phyloP scores from a whole-genome alignment of 2,329 filamentous ascomycete species.

The Xylariaceae sp. region DNA sequence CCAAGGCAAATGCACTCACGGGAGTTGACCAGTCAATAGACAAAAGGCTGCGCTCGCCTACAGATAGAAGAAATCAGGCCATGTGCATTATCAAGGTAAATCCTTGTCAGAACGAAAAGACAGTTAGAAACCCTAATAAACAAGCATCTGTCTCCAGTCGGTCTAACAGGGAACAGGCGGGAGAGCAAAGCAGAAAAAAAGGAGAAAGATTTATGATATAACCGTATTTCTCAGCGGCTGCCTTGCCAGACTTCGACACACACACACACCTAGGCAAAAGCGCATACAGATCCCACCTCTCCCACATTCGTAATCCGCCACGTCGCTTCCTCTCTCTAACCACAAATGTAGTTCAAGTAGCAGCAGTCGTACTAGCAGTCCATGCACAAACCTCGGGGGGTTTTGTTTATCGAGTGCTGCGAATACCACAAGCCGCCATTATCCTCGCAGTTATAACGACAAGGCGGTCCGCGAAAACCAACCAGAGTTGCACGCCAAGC shows the following conservation, averaged over 20 bases:
- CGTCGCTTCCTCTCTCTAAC: constrained; percentile 18
- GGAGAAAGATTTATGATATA: constrained; percentile 45
- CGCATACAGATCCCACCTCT: constrained; percentile 21
- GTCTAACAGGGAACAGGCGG: constrained; percentile 30
- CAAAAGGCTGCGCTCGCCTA: not conserved
- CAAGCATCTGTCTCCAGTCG: constrained; percentile 29
- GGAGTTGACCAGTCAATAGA: too few species aligned
- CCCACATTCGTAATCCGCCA: constrained; percentile 17
- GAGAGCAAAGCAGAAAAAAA: constrained; percentile 41
- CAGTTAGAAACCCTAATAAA: constrained; percentile 29
- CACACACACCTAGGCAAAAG: constrained; percentile 32
- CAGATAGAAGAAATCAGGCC: constrained; percentile 16
- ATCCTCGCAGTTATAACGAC: constrained; percentile 24
- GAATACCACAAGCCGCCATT: constrained; percentile 26
- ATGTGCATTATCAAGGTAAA: constrained; percentile 28
- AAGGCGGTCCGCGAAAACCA: constrained; percentile 25
- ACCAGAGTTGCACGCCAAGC: constrained; percentile 26
- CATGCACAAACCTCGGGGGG: constrained; percentile 19
- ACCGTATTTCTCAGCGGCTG: constrained; percentile 34
- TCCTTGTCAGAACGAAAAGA: constrained; percentile 21
- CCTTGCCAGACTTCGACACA: constrained; percentile 35
- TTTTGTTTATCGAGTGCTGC: constrained; percentile 23
- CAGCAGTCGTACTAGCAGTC: too few species aligned
- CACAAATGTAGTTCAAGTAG: too few species aligned
- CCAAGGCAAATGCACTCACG: too few species aligned